These are phyloP conservation scores for Bjerkandera adusta DNA, from an alignment of 1,284 basidiomycete genomes.

Conservation along the genomic window DNA sequence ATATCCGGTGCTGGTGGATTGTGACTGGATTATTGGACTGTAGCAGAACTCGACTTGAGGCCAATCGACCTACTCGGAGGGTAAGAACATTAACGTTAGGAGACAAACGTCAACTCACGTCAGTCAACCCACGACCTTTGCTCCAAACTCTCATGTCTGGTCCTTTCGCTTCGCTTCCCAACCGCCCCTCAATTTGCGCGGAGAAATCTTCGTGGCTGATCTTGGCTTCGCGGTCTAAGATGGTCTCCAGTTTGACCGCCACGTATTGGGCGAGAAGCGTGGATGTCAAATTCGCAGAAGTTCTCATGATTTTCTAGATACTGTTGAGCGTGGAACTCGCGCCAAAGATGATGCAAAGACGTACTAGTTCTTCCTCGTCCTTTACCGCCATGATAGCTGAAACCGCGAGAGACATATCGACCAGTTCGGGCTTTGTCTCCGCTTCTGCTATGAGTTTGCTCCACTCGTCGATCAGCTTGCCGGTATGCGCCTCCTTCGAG, in stretches of 20 bases:
- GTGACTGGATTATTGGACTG: constrained; percentile 94
- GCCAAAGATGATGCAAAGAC: constrained; percentile 27
- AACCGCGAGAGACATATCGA: constrained; percentile 78
- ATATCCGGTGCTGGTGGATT: constrained; percentile 78
- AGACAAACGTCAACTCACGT: constrained; percentile 47
- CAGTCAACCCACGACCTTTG: constrained; percentile 71
- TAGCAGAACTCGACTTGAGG: constrained; percentile 90
- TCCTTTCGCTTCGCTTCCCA: constrained; percentile 76
- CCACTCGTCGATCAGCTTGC: constrained; percentile 84
- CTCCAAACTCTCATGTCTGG: constrained; percentile 90
- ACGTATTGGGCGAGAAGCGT: constrained; percentile 87
- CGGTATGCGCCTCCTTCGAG: constrained; percentile 75
- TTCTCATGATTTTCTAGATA: constrained; percentile 73
- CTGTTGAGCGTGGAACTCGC: not conserved
- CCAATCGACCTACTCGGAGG: constrained; percentile 76
- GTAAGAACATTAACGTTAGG: not conserved
- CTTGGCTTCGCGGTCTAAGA: constrained; percentile 89
- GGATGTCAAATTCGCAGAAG: constrained; percentile 79
- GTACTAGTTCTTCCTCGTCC: constrained; percentile 87
- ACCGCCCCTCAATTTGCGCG: constrained; percentile 79
- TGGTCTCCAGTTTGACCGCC: constrained; percentile 84
- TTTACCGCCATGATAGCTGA: constrained; percentile 84
- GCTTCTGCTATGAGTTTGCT: constrained; percentile 54
- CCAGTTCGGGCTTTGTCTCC: constrained; percentile 63
- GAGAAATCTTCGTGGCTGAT: constrained; percentile 88